Base-by-base conservation (phyloP, 805 yeast species). In the Wickerhamiella slavikovae region DNA sequence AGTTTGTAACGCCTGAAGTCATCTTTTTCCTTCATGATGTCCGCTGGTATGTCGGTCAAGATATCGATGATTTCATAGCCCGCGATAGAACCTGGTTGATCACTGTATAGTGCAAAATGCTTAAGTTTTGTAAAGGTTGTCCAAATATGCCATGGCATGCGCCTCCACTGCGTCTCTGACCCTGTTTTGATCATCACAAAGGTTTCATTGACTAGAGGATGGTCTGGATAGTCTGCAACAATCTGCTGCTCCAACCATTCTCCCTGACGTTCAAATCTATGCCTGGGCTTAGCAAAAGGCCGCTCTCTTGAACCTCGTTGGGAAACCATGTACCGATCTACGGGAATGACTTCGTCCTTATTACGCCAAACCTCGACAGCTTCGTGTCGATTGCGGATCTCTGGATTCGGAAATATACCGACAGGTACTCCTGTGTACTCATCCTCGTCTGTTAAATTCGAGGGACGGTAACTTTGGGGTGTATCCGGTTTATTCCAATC, bases 181-280 rank as follows among this genome's bases (percentile, higher is more conserved):
- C 58, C 57, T 1, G 57, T 52, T 31, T 52, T 54, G 29, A 54
- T 35, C 45, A 54, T 43, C 23, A 55, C 30, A 24, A 46, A 51
- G 4, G 49, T 33, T 9, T 40, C 35, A 15, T 38, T 15, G 27
- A 25, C 12, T 4, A 9, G n/a, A 7, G 5, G 6, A 9, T n/a
- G 6, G 13, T 26, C 22, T 14, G 31, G 31, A 15, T 22, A 28
- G 7, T 28, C 23, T 4, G 27, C 31, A 28, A 20, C 27, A 3
- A 28, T 13, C 15, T 23, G 31, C 4, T 21, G 17, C 27, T 28
- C 23, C 15, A 28, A 17, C 22, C 14, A 28, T n/a, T 28, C 31
- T 17, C 31, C 31, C 20, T 15, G 19, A 6, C 20, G 17, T 13
- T 6, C 6, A 11, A 25, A 25, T n/a, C 8, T n/a, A n/a, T 5